phyloP scores from a whole-genome alignment of 768 basidiomycete species.

The Trametes gibbosa region DNA sequence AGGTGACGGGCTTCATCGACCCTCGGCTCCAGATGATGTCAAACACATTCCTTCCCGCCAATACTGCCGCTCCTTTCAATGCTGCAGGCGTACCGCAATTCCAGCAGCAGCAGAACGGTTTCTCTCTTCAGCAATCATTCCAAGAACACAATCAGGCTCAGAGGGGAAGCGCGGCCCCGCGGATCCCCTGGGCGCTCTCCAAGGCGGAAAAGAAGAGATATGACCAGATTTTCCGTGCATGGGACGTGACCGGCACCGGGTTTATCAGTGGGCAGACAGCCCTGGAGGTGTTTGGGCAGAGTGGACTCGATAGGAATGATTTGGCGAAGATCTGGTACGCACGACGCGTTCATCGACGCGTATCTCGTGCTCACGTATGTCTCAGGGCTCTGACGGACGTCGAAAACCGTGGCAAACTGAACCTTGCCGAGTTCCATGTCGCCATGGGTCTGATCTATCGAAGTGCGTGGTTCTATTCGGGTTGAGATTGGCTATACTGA shows the following conservation, averaged over 20 bases:
- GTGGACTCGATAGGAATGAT: constrained; percentile 85
- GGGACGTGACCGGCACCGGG: constrained; percentile 79
- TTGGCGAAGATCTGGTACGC: constrained; percentile 90
- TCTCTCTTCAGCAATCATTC: constrained; percentile 78
- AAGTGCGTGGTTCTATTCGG: constrained; percentile 51
- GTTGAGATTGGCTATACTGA: neutral
- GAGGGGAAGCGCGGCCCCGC: constrained; percentile 60
- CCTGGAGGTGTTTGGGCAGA: constrained; percentile 90
- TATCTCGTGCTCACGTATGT: neutral
- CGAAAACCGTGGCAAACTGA: constrained; percentile 93
- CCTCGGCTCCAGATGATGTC: constrained; percentile 87
- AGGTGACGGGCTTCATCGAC: constrained; percentile 78
- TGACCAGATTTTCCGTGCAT: constrained; percentile 94
- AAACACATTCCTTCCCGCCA: constrained; percentile 87
- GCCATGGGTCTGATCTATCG: constrained; percentile 99
- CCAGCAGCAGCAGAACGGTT: constrained; percentile 51
- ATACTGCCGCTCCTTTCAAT: constrained; percentile 55
- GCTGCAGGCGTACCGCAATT: constrained; percentile 66
- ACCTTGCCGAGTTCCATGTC: constrained; percentile 94
- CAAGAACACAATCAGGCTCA: constrained; percentile 82
- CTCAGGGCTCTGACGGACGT: constrained; percentile 89
- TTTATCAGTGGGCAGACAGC: constrained; percentile 87
- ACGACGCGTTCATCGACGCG: neutral
- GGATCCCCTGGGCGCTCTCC: constrained; percentile 82
- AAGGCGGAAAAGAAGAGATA: constrained; percentile 96